Evolutionary conservation across 1,284 basidiomycete species (phyloP), one percentile per base, ranked within the genome.

Genomic region (Ganoderma lingzhi): DNA sequence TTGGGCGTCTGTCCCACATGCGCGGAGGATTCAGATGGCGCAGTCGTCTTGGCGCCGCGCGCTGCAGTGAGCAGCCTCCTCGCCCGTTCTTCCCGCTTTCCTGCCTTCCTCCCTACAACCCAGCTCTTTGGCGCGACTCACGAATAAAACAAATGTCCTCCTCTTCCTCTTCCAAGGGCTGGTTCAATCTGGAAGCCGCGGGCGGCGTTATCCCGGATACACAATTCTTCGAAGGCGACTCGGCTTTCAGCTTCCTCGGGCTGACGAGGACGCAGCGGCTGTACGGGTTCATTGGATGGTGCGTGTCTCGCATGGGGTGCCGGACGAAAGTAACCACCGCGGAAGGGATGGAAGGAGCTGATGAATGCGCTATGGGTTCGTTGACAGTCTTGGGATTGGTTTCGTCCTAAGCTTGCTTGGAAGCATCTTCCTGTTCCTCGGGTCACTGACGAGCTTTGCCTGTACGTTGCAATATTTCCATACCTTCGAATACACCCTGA

Each of bases 231-330:
- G 93, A 93, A 78, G 92, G 91, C 19, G 93, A 96, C 77, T 92
- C 93, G 17, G 93, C 95, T 12, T 97, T 96, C 85, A 88, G 86
- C 63, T 90, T 89, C 71, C 84, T 96, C 14, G 90, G 90, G 0
- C 83, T 97, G 69, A 92, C 95, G 12, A 86, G 90, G 74, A 93
- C 85, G 48, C 92, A 95, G 75, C 83, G 96, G 60, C 80, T 97
- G 66, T 96, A 95, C 80, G 95, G 95, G 1, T 97, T 97, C 75
- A 82, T 86, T 62, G 91, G 85, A 64, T 96, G 93, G 95, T 96
- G 74, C 32, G 68, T 53, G 28, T 44, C 28, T 63, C 42, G 32
- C 45, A 32, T 59, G 32, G 19, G 8, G 17, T 41, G 14, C 28
- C 37, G 10, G n/a, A 42, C 44, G 58, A 65, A 48, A 19, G 28